Conservation (phyloP, 805 yeast genomes). For the Candida montana region DNA sequence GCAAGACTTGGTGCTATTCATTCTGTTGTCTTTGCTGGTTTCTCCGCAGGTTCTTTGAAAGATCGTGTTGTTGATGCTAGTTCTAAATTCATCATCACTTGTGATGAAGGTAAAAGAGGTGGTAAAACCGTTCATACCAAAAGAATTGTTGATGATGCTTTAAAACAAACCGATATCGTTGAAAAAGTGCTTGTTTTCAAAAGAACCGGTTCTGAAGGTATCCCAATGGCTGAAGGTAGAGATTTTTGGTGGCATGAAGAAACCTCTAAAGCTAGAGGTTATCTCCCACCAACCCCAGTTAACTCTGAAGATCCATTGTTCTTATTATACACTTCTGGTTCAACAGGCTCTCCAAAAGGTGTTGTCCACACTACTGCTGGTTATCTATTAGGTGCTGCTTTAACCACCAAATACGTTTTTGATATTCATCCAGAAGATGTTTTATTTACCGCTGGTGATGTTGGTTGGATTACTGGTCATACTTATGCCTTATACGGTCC, state of each 20-base stretch:
- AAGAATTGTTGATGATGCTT: constrained; percentile 92
- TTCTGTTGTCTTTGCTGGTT: constrained; percentile 95
- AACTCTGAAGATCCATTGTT: constrained; percentile 92
- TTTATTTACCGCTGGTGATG: constrained; percentile 95
- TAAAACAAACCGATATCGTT: constrained; percentile 65
- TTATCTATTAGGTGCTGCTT: constrained; percentile 84
- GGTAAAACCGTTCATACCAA: constrained; percentile 90
- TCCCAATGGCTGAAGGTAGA: constrained; percentile 72
- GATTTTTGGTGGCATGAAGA: constrained; percentile 97
- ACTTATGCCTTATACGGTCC: constrained; percentile 96
- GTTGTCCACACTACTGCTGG: constrained; percentile 95
- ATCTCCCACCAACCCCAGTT: constrained; percentile 83
- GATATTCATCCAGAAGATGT: constrained; percentile 87
- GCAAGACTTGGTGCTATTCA: constrained; percentile 94
- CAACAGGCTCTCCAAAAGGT: constrained; percentile 98
- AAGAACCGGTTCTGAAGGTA: constrained; percentile 74
- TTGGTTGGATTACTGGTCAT: constrained; percentile 99
- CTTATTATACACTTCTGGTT: constrained; percentile 94
- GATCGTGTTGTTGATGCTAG: constrained; percentile 90
- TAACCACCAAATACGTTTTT: constrained; percentile 89
- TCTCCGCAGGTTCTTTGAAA: constrained; percentile 84
- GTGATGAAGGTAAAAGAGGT: constrained; percentile 95
- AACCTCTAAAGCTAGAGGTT: constrained; percentile 71
- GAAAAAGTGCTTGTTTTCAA: constrained; percentile 80
- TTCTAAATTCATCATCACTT: constrained; percentile 82